Conservation (phyloP, 768 basidiomycete species). For the Symmetrospora coprosmae region DNA sequence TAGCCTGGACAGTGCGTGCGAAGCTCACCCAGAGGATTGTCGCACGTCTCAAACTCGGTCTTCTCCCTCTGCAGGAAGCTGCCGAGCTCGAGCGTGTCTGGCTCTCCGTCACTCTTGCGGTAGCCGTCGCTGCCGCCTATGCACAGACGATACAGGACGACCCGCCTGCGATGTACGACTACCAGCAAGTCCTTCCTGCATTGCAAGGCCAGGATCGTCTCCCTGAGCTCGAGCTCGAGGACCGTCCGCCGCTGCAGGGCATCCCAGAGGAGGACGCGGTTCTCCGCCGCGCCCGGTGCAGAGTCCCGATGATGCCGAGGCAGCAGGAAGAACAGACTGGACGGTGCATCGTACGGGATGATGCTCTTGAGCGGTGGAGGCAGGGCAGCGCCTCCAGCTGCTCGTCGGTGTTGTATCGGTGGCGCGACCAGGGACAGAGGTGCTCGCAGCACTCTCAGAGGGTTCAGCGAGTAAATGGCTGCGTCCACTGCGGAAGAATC, state of each 20-base stretch:
- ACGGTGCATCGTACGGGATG: too few species aligned
- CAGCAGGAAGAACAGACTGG: conserved; percentile 14
- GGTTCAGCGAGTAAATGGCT: too few species aligned
- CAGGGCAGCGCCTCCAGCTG: too few species aligned
- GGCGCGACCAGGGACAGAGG: too few species aligned
- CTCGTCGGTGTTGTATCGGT: too few species aligned
- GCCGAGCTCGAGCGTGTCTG: conserved; percentile 46
- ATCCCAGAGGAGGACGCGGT: conserved; percentile 79
- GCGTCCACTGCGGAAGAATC: too few species aligned
- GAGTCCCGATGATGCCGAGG: not conserved
- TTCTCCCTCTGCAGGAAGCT: too few species aligned
- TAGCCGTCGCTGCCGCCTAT: conserved; percentile 37
- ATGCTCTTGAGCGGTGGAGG: too few species aligned
- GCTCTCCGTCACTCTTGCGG: too few species aligned
- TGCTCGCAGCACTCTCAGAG: too few species aligned
- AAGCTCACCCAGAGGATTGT: conserved; percentile 61
- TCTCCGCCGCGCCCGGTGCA: too few species aligned
- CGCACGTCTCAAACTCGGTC: conserved; percentile 81
- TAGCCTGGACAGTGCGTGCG: not conserved
- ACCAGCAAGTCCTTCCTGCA: conserved; percentile 30
- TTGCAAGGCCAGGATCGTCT: conserved; percentile 36
- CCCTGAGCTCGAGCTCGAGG: conserved; percentile 77
- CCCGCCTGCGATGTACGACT: conserved; percentile 43
- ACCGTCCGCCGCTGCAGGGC: conserved; percentile 57
- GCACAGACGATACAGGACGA: conserved; percentile 59